These are phyloP conservation scores for Aspergillus bombycis DNA, from an alignment of 2,329 filamentous ascomycete species.

Conservation along the genomic window DNA sequence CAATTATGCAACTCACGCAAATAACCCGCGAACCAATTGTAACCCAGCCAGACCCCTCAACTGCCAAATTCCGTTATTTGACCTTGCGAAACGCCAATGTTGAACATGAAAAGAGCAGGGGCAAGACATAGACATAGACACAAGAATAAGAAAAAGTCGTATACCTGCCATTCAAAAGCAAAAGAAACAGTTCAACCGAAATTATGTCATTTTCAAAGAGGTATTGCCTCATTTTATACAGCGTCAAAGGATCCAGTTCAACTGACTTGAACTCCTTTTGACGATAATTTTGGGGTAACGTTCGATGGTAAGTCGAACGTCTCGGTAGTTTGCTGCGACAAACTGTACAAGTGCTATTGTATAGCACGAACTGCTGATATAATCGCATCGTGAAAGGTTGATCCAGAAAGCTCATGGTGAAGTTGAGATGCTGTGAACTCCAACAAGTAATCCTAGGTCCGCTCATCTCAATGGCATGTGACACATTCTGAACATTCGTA, in stretches of 20 bases:
- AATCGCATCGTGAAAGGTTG: background rate
- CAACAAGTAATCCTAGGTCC: background rate
- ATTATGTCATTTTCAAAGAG: conserved; percentile 22
- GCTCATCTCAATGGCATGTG: background rate
- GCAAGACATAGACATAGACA: conserved; percentile 2
- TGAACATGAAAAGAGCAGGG: conserved; percentile 20
- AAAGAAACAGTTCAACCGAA: conserved; percentile 17
- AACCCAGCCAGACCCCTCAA: conserved; percentile 20
- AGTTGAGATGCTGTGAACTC: background rate
- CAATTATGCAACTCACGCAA: conserved; percentile 26
- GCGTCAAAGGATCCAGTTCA: conserved; percentile 10
- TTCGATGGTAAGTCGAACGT: conserved; percentile 8
- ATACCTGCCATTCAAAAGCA: conserved; percentile 23
- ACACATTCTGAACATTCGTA: background rate
- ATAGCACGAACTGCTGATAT: background rate
- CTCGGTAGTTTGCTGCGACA: conserved; percentile 12
- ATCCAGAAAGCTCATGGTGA: background rate
- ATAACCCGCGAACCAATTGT: conserved; percentile 19
- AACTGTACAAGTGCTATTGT: conserved; percentile 15
- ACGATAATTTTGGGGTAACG: background rate
- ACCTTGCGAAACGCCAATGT: conserved; percentile 29
- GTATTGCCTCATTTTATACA: conserved; percentile 26
- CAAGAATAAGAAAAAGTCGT: conserved; percentile 19
- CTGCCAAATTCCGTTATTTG: conserved; percentile 25
- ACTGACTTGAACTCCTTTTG: background rate